Conservation (phyloP, 192 early-diverging fungal species). For the Podila minutissima region DNA sequence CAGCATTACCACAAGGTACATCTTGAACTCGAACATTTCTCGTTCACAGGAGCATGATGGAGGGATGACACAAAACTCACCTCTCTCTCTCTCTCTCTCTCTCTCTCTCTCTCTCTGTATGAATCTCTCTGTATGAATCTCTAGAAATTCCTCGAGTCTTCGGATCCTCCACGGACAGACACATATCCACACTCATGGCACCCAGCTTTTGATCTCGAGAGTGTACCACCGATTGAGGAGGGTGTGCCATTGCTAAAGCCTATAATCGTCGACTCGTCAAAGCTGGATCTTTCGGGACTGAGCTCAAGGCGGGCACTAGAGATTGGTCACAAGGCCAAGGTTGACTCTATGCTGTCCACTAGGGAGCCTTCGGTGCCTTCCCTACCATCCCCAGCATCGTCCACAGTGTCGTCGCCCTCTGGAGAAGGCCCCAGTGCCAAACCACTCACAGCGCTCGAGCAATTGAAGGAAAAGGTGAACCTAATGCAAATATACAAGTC, state of each 20-base stretch:
- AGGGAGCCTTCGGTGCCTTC: background rate
- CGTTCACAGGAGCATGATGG: too few species aligned
- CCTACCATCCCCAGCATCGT: background rate
- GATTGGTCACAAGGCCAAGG: slow-evolving; percentile 1
- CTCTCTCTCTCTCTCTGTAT: too few species aligned
- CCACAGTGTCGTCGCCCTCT: background rate
- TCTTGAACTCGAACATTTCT: background rate
- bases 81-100: background rate
- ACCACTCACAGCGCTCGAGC: slow-evolving; percentile 20
- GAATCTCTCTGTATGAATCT: background rate
- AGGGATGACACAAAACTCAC: background rate
- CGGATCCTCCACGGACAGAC: slow-evolving; percentile 23
- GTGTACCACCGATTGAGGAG: slow-evolving; percentile 25
- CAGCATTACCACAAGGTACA: background rate
- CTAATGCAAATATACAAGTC: too few species aligned
- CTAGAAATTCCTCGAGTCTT: slow-evolving; percentile 30
- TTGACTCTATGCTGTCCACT: background rate
- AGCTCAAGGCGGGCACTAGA: slow-evolving; percentile 5
- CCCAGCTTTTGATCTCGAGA: slow-evolving; percentile 43
- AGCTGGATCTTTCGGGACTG: slow-evolving; percentile 10
- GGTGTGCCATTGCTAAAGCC: slow-evolving; percentile 22
- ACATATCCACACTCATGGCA: slow-evolving; percentile 37
- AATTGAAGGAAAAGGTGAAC: slow-evolving; percentile 29
- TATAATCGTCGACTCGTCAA: slow-evolving; percentile 12
- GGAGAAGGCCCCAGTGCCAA: slow-evolving; percentile 1